Percentiles rank a stretch among this genome's conserved stretches.
phyloP scores from a whole-genome alignment of 2,329 filamentous ascomycete genomes.

The Acrocalymma vagum region DNA sequence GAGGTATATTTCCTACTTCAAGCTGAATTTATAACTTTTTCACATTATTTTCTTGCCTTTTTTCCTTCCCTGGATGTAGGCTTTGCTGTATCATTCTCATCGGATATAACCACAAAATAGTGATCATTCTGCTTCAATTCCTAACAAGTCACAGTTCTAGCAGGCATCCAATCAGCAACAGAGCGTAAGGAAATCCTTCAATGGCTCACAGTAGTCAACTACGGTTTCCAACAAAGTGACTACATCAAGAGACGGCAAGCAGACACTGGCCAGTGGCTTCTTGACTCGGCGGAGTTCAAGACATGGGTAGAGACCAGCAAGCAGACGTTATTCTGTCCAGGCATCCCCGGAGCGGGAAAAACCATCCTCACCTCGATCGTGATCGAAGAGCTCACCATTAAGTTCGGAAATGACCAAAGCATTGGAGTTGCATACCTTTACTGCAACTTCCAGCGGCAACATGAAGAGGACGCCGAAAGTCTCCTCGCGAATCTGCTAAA shows the following conservation, averaged over 20 bases:
- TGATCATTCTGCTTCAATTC: too few relatives aligned
- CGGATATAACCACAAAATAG: too few relatives aligned
- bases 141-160: too few relatives aligned
- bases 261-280: slow-evolving; percentile 30
- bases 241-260: slow-evolving; percentile 15
- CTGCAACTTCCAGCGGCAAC: slow-evolving; percentile 38
- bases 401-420: not conserved
- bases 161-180: too few relatives aligned
- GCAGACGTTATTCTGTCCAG: slow-evolving; percentile 30
- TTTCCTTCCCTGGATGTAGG: too few relatives aligned
- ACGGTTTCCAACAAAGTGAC: slow-evolving; percentile 21
- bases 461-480: slow-evolving; percentile 27
- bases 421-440: slow-evolving; percentile 46
- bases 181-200: slow-evolving; percentile 16
- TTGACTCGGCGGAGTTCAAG: slow-evolving; percentile 13
- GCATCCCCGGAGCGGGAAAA: slow-evolving; percentile 37
- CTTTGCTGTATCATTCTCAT: too few relatives aligned
- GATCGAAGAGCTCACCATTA: slow-evolving; percentile 17
- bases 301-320: slow-evolving; percentile 17
- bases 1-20: too few relatives aligned
- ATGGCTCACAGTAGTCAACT: slow-evolving; percentile 19
- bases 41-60: too few relatives aligned
- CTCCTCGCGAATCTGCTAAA: slow-evolving; percentile 41
- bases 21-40: too few relatives aligned
- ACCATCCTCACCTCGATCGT: slow-evolving; percentile 34